phyloP scores from a whole-genome alignment of 2,329 filamentous ascomycete genomes.

The Xylaria sp. region DNA sequence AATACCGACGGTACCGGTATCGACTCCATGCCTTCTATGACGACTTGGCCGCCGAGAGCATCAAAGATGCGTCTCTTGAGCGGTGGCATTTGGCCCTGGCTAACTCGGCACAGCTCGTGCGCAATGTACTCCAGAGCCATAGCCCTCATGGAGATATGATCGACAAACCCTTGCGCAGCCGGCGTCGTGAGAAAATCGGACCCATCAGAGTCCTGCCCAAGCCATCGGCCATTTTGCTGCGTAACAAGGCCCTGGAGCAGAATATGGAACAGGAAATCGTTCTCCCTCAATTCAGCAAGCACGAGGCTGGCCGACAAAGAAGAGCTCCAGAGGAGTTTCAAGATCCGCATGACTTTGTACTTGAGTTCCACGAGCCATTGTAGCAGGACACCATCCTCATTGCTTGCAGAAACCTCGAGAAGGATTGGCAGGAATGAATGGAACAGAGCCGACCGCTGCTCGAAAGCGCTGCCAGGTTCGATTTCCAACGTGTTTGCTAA shows the following conservation, averaged over 20 bases:
- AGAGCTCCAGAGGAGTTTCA: constrained; percentile 79
- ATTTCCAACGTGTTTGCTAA: constrained; percentile 64
- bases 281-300: constrained; percentile 71
- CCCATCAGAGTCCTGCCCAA: constrained; percentile 55
- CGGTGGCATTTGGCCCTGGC: constrained; percentile 63
- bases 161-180: constrained; percentile 63
- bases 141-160: constrained; percentile 73
- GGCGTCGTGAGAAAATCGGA: constrained; percentile 64
- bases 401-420: constrained; percentile 60
- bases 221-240: constrained; percentile 65
- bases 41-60: constrained; percentile 72
- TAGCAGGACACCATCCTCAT: constrained; percentile 53
- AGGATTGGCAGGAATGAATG: constrained; percentile 73
- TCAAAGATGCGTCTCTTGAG: constrained; percentile 64
- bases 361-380: constrained; percentile 67
- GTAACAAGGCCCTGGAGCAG: constrained; percentile 69
- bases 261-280: constrained; percentile 74
- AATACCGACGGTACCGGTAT: constrained; percentile 72
- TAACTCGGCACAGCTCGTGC: constrained; percentile 74
- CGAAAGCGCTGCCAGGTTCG: constrained; percentile 64
- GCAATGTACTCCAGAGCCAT: constrained; percentile 79
- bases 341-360: constrained; percentile 63
- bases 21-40: constrained; percentile 59
- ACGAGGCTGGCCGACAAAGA: constrained; percentile 70
- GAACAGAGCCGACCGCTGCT: constrained; percentile 69